These are phyloP conservation scores for Citrus inodora DNA, from an alignment of 345 rosid genomes.

Conservation along the genomic window DNA sequence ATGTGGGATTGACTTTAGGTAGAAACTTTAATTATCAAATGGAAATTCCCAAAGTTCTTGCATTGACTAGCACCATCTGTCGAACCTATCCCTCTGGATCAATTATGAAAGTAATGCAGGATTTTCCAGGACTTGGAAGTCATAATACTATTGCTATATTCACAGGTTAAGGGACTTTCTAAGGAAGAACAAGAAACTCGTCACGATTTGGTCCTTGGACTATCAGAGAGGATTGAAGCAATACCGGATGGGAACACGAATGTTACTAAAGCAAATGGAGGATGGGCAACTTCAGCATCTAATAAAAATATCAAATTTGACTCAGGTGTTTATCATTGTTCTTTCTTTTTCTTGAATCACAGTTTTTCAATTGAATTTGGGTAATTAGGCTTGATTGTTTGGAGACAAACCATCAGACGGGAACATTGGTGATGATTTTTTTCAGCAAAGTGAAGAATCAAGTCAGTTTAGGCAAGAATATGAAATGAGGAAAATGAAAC, in stretches of 20 bases:
- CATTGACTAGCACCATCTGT: not conserved
- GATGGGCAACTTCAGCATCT: slow-evolving; percentile 61
- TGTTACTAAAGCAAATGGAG: slow-evolving; percentile 41
- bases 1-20: not conserved
- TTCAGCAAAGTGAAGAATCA: slow-evolving; percentile 64
- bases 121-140: slow-evolving; percentile 5
- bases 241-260: slow-evolving; percentile 56
- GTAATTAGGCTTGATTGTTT: not conserved
- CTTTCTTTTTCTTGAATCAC: not conserved
- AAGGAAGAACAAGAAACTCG: slow-evolving; percentile 59
- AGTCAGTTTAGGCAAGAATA: slow-evolving; percentile 67
- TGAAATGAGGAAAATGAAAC: slow-evolving; percentile 78
- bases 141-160: not conserved
- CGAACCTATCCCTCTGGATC: not conserved
- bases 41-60: not conserved
- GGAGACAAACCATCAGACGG: slow-evolving; percentile 39
- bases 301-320: slow-evolving; percentile 65
- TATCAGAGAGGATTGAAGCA: slow-evolving; percentile 63
- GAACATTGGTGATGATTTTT: slow-evolving; percentile 42
- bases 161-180: slow-evolving; percentile 73
- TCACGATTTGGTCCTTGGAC: slow-evolving; percentile 49
- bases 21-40: not conserved
- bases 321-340: slow-evolving; percentile 37
- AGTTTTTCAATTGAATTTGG: slow-evolving; percentile 3
- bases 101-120: not conserved